These are phyloP conservation scores for Litsea cubeba DNA, from an alignment of 164 flowering plant species.

Conservation along the genomic window DNA sequence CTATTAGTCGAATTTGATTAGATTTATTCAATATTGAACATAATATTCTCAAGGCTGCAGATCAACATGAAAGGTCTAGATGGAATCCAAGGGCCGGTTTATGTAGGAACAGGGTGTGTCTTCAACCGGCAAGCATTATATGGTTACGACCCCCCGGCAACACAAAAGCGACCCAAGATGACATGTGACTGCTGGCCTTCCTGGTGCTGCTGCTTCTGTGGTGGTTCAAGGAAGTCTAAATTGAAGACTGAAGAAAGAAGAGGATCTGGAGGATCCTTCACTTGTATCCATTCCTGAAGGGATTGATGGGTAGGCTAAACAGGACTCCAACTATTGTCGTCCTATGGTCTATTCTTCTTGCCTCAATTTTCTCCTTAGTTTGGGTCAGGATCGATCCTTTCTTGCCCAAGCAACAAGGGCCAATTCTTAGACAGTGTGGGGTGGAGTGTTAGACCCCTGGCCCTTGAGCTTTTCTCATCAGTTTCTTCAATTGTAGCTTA, in stretches of 20 bases:
- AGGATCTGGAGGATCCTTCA: conserved; percentile 47
- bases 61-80: conserved; percentile 91
- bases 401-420: conserved; percentile 56
- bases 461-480: background rate
- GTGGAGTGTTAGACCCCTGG: conserved; percentile 36
- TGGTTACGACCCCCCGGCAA: conserved; percentile 92
- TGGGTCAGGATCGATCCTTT: conserved; percentile 80
- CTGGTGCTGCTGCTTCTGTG: conserved; percentile 79
- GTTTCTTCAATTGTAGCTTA: too few relatives aligned
- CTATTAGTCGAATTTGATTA: too few relatives aligned
- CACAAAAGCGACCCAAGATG: conserved; percentile 82
- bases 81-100: conserved; percentile 94
- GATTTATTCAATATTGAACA: background rate
- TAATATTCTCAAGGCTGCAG: conserved; percentile 24
- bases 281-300: conserved; percentile 71
- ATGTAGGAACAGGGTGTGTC: conserved; percentile 91
- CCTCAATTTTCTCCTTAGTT: conserved; percentile 64
- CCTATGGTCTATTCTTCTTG: conserved; percentile 71
- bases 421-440: conserved; percentile 53
- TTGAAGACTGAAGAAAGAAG: conserved; percentile 48
- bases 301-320: conserved; percentile 67
- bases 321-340: conserved; percentile 77
- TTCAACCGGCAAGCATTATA: conserved; percentile 86
- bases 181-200: conserved; percentile 96
- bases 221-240: conserved; percentile 46